These are phyloP conservation scores for Moesziomyces sp. DNA, from an alignment of 1,284 basidiomycete species.

Conservation along the genomic window DNA sequence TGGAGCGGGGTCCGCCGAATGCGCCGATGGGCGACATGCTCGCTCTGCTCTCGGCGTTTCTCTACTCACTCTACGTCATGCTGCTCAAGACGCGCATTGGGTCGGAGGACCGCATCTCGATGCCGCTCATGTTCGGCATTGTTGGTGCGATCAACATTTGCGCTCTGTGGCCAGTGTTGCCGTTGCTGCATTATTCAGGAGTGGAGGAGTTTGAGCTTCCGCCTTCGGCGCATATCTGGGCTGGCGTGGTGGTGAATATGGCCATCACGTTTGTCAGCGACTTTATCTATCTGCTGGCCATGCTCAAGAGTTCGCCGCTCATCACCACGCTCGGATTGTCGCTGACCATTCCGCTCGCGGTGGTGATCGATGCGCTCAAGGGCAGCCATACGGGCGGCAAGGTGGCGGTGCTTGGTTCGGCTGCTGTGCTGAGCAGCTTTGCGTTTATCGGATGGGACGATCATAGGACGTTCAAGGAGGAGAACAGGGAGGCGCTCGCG, in stretches of 20 bases:
- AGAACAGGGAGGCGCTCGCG: slow-evolving; percentile 11
- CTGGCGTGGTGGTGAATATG: slow-evolving; percentile 84
- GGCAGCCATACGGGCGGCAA: slow-evolving; percentile 66
- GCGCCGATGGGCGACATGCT: slow-evolving; percentile 61
- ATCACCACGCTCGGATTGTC: slow-evolving; percentile 93
- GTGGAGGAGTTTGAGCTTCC: slow-evolving; percentile 83
- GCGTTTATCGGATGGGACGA: slow-evolving; percentile 47
- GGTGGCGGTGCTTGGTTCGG: slow-evolving; percentile 49
- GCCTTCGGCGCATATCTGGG: slow-evolving; percentile 73
- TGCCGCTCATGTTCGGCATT: slow-evolving; percentile 71
- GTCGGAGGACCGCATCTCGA: slow-evolving; percentile 68
- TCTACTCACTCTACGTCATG: slow-evolving; percentile 91
- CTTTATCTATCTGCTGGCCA: slow-evolving; percentile 72
- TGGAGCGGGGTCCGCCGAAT: slow-evolving; percentile 33
- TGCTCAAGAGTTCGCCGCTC: slow-evolving; percentile 90
- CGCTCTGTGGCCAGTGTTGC: slow-evolving; percentile 81
- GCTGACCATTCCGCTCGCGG: slow-evolving; percentile 91
- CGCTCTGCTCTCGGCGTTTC: slow-evolving; percentile 63
- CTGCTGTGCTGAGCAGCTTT: slow-evolving; percentile 57
- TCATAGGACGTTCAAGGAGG: slow-evolving; percentile 17
- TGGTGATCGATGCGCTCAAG: slow-evolving; percentile 80
- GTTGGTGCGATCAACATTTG: slow-evolving; percentile 90
- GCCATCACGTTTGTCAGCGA: slow-evolving; percentile 68
- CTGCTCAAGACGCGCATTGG: slow-evolving; percentile 78
- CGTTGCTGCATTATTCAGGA: slow-evolving; percentile 81